Conservation (phyloP, 140 eudicot genomes). For the Flaveria floridana region DNA sequence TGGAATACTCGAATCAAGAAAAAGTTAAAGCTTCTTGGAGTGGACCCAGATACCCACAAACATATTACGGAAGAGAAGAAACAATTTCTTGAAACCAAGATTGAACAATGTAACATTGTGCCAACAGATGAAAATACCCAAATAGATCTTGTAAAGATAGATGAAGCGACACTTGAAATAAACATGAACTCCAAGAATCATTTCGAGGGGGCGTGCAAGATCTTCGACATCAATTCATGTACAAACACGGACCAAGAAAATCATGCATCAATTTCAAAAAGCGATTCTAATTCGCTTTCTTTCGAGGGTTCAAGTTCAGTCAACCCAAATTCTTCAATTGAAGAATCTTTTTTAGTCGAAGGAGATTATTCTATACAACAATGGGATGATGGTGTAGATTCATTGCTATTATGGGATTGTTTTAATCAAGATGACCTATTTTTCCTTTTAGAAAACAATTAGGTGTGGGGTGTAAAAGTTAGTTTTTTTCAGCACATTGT, state of each 20-base stretch:
- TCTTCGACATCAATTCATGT: constrained; percentile 35
- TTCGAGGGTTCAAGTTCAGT: constrained; percentile 36
- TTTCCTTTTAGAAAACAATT: constrained; percentile 29
- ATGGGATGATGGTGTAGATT: constrained; percentile 57
- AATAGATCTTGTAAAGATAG: background rate
- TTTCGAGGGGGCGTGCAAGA: constrained; percentile 18
- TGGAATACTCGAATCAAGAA: constrained; percentile 92
- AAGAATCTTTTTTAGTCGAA: constrained; percentile 29
- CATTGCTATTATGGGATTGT: constrained; percentile 56
- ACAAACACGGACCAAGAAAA: constrained; percentile 38
- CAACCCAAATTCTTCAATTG: constrained; percentile 35
- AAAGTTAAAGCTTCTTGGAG: constrained; percentile 53
- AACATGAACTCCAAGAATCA: constrained; percentile 17
- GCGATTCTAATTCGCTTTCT: constrained; percentile 37
- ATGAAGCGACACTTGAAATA: constrained; percentile 17
- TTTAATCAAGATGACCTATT: constrained; percentile 48
- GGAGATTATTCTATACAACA: constrained; percentile 38
- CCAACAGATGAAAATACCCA: constrained; percentile 27
- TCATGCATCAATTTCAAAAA: constrained; percentile 17
- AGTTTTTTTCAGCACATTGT: background rate
- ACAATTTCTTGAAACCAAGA: constrained; percentile 17
- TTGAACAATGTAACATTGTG: constrained; percentile 22
- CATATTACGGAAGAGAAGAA: constrained; percentile 35
- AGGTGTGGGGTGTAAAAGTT: background rate
- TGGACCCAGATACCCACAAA: constrained; percentile 51